These are phyloP conservation scores for Pelargonium nanum DNA, from an alignment of 345 rosid species.

Conservation along the genomic window DNA sequence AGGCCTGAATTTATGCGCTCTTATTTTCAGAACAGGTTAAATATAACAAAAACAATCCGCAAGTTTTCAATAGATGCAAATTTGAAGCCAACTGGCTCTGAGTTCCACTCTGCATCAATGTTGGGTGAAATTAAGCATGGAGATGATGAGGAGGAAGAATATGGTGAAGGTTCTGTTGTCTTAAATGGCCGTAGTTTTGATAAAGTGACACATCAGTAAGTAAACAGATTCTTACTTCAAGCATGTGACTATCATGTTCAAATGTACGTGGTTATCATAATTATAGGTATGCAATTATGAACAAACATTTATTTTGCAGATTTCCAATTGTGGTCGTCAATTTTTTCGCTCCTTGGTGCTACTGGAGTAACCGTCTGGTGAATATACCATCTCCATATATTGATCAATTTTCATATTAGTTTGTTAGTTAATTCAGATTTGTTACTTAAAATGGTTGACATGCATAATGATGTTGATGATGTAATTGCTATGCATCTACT, in stretches of 20 bases:
- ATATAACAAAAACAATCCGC: conserved; percentile 86
- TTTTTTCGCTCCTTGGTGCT: conserved; percentile 98
- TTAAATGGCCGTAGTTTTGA: conserved; percentile 62
- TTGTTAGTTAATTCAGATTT: not conserved
- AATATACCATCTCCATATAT: conserved; percentile 6
- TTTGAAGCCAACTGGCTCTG: conserved; percentile 75
- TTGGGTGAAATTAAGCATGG: conserved; percentile 62
- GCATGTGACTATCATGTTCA: conserved; percentile 10
- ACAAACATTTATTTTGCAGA: conserved; percentile 37
- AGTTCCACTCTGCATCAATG: conserved; percentile 63
- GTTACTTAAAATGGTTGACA: not conserved
- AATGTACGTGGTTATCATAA: not conserved
- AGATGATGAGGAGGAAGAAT: conserved; percentile 58
- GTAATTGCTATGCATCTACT: not conserved
- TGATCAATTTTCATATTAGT: not conserved
- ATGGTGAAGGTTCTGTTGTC: conserved; percentile 50
- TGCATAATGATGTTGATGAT: not conserved
- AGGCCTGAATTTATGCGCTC: conserved; percentile 19
- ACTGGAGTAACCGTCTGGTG: conserved; percentile 95
- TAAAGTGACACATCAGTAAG: conserved; percentile 63
- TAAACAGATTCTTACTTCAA: conserved; percentile 11
- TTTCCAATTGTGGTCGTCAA: conserved; percentile 79
- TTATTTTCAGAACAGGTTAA: conserved; percentile 88
- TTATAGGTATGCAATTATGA: not conserved
- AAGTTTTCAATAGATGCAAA: conserved; percentile 79